Evolutionary conservation across 441 rosid genomes (phyloP), one percentile per base, ranked within the genome.

Genomic region (Erysimum cheiri): DNA sequence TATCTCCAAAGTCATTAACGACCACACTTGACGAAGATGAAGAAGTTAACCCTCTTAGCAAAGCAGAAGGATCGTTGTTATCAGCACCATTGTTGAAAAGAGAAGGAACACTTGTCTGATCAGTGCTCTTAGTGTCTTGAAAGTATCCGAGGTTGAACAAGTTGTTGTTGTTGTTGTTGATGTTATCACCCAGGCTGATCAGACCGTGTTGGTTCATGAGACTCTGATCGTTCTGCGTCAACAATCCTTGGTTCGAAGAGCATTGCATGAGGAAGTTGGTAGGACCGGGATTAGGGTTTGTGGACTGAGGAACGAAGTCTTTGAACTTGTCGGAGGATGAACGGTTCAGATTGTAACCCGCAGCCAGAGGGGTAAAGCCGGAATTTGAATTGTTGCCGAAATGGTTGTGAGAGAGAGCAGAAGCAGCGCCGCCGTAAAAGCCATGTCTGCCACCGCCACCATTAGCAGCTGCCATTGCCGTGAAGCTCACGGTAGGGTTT

Each of bases 401-500:
- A 29, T 12, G 67, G 60, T 46, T 68, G 33, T 68, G 66, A 39
- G 74, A 56, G 48, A 69, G 74, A 49, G 70, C 58, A 44, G 62
- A 52, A 40, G 67, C 76, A 46, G 69, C 57, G 6, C 80, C 73
- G 65, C 88, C 90, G 69, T 73, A 87, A 4, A 87, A 80, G 31
- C 78, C 80, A 78, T 81, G 83, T 53, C 63, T 71, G 4, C 75
- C 40, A 3, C 19, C 41, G 3, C 65, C 70, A 68, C 74, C 73
- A 66, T 33, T 63, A 6, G 60, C 60, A 13, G 71, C 47, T 19
- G 64, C 83, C 60, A 87, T 72, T 32, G 92, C 63, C 79, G 69
- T 81, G 64, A 90, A 72, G 67, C 71, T 78, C 72, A 73, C 72
- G 7, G 88, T 47, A 24, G 93, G 88, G 62, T 84, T 87, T 67